Percentiles rank a stretch among this genome's conserved stretches.
Evolutionary conservation across 1,139 yeast species (phyloP).

Genomic region (Kodamaea suecica): DNA sequence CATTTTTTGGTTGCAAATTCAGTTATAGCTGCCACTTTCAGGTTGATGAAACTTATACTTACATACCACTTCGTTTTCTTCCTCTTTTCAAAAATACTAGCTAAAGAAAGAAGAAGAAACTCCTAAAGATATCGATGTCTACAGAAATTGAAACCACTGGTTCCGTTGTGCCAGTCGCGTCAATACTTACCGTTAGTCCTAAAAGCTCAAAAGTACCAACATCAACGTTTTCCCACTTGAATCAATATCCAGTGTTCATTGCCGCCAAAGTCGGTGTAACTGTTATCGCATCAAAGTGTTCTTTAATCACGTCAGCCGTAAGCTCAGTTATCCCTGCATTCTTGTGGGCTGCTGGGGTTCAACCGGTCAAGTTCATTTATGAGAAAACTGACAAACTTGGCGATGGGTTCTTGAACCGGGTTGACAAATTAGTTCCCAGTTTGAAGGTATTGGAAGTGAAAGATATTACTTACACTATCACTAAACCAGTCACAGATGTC

Average conservation of each 20-base stretch:
- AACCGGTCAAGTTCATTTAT: constrained; percentile 26
- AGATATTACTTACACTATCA: constrained; percentile 41
- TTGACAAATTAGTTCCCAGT: constrained; percentile 38
- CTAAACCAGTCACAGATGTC: constrained; percentile 3
- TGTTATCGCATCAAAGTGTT: constrained; percentile 18
- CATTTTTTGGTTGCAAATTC: too few species aligned
- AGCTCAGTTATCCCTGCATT: constrained; percentile 17
- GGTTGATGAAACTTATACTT: too few species aligned
- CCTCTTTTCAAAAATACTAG: too few species aligned
- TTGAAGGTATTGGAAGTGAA: constrained; percentile 37
- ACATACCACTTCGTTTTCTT: too few species aligned
- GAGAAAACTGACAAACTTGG: constrained; percentile 29
- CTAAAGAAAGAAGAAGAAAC: too few species aligned
- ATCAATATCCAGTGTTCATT: constrained; percentile 25
- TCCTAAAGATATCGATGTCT: constrained; percentile 1
- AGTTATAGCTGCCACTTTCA: too few species aligned
- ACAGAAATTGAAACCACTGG: too few species aligned
- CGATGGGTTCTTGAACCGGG: constrained; percentile 30
- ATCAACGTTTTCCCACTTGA: constrained; percentile 17
- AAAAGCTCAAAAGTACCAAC: background rate
- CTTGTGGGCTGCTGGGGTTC: constrained; percentile 19
- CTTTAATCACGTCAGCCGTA: constrained; percentile 17
- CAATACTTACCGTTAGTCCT: too few species aligned
- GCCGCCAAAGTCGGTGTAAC: constrained; percentile 14
- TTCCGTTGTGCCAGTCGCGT: too few species aligned